Evolutionary conservation across 2,329 filamentous ascomycete genomes (phyloP), one percentile per base, ranked within the genome.

Genomic region (Thermochaetoides dissita): DNA sequence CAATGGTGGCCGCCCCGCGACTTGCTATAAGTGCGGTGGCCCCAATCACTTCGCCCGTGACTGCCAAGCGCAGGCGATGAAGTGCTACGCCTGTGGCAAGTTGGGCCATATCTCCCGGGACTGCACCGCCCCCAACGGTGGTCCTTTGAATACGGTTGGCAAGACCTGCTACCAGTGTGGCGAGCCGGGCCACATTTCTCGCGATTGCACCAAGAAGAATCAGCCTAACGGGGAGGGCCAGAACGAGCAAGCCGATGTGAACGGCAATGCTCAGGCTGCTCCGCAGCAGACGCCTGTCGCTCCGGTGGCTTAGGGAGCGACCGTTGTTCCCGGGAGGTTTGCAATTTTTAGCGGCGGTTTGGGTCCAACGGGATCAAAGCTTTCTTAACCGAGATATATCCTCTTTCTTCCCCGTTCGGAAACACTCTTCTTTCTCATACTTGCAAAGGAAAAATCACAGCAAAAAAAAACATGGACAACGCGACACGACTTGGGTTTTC

Each of bases 151-250:
- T 75, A 93, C 86, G 50, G 86, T 85, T 49, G 89, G 89, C 59
- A 98, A 96, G 79, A 94, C 88, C 51, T 98, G 91, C 77, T 98
- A 98, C 71, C 83, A 88, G 64, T 98, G 91, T 61, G 86, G 89
- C 52, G 84, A 95, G 69, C 79, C 87, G 45, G 91, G 91, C 41
- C 89, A 96, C 66, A 96, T 96, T 64, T 94, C 86, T 45, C 83
- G 89, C 49, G 89, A 96, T 55, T 95, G 91, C 71, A 83, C 87
- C 45, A 64, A 87, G 76, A 79, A 81, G 76, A 63, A 10, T 35
- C 10, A 59, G 45, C 64, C 59, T 46, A 61, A 64, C 53, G 66
- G 63, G 53, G 68, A 66, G 53, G 72, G 76, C 50, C 47, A 69
- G 46, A 55, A 57, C 50, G 60, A 55, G 39, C 65, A 70, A 46